Conservation (phyloP, 768 basidiomycete species). For the Lenzites betulinus region DNA sequence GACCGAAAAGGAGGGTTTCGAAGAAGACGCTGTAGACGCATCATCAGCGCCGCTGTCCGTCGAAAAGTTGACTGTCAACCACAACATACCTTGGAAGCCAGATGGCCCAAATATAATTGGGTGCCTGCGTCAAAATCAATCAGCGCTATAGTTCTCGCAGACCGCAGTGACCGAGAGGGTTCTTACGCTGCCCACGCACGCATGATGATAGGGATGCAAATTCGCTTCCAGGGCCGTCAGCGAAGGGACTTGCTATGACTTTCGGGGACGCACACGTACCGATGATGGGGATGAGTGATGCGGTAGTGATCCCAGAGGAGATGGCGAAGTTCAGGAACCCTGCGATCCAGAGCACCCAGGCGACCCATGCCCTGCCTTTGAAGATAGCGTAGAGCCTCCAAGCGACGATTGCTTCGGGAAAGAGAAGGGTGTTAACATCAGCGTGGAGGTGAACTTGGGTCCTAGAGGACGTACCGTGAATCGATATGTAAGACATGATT, state of each 20-base stretch:
- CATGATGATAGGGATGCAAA: slow-evolving; percentile 26
- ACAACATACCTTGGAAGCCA: slow-evolving; percentile 31
- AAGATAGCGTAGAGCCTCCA: slow-evolving; percentile 30
- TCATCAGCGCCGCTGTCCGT: neutral
- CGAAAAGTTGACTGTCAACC: too few species aligned
- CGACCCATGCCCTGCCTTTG: slow-evolving; percentile 27
- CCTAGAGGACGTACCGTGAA: slow-evolving; percentile 24
- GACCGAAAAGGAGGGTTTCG: slow-evolving; percentile 31
- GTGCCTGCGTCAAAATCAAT: slow-evolving; percentile 19
- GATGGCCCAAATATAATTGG: slow-evolving; percentile 28
- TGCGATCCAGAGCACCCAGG: slow-evolving; percentile 25
- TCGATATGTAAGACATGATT: slow-evolving; percentile 32
- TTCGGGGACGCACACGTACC: slow-evolving; percentile 12
- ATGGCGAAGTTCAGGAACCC: slow-evolving; percentile 24
- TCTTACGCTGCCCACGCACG: slow-evolving; percentile 30
- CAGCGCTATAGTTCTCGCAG: too few species aligned
- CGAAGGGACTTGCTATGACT: neutral
- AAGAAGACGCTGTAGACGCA: slow-evolving; percentile 24
- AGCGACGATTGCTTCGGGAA: slow-evolving; percentile 27
- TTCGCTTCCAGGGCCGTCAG: slow-evolving; percentile 14
- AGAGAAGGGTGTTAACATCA: too few species aligned
- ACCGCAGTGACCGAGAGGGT: neutral
- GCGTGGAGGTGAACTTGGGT: neutral
- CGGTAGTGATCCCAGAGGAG: slow-evolving; percentile 26
- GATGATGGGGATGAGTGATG: slow-evolving; percentile 27